A percentile compares a stretch with the other conserved stretches of the same genome.
Evolutionary conservation across 176 grass and related monocot species (phyloP).

Genomic region (Lolium rigidum): DNA sequence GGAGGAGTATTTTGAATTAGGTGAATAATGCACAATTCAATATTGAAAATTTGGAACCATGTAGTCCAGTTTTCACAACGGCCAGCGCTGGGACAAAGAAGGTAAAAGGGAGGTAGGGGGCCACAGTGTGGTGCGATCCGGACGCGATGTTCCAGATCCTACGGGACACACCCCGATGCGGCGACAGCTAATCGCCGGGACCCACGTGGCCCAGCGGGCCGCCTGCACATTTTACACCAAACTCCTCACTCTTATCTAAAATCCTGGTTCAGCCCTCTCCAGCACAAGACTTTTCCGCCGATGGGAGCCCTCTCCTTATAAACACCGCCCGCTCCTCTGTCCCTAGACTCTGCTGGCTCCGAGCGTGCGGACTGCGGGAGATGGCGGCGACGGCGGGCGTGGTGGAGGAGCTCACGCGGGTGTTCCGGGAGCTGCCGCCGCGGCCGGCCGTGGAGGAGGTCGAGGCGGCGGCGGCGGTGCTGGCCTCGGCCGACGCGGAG

Average conservation of each 20-base stretch:
- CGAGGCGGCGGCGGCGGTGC: slow-evolving; percentile 75
- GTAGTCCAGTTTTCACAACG: neutral
- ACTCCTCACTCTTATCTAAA: neutral
- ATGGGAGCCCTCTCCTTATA: slow-evolving; percentile 41
- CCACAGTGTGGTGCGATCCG: slow-evolving; percentile 25
- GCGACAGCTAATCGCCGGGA: slow-evolving; percentile 40
- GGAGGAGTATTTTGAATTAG: no score
- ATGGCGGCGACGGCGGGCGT: slow-evolving; percentile 43
- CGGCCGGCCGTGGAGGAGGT: slow-evolving; percentile 79
- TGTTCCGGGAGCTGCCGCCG: slow-evolving; percentile 72
- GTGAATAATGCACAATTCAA: no score
- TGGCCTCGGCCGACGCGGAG: slow-evolving; percentile 61
- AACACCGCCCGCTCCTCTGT: slow-evolving; percentile 11
- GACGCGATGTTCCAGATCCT: slow-evolving; percentile 39
- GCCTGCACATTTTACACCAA: neutral
- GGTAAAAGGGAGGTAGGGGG: neutral
- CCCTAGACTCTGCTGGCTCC: neutral
- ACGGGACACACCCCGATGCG: slow-evolving; percentile 40
- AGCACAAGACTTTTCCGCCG: neutral
- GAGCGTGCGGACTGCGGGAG: slow-evolving; percentile 16
- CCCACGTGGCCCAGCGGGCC: slow-evolving; percentile 18
- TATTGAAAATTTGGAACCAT: no score
- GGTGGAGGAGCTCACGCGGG: slow-evolving; percentile 74
- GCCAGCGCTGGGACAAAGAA: neutral
- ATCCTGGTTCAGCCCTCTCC: neutral